Base-by-base conservation (phyloP, 805 yeast genomes). In the Scheffersomyces stipitis region DNA sequence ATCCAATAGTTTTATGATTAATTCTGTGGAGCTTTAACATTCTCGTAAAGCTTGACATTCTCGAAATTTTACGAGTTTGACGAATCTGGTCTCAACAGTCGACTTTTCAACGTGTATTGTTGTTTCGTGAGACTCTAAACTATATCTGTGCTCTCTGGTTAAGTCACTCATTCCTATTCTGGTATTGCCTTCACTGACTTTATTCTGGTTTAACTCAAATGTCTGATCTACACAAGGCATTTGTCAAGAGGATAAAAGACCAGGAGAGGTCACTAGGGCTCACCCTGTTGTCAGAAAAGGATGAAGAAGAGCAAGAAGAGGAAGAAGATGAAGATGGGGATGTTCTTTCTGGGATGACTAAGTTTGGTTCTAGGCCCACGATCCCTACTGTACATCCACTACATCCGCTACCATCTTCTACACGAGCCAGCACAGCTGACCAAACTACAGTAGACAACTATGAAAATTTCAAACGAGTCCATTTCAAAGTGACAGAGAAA, bases 401-500 rank as follows among this genome's bases (percentile, higher is more conserved):
- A n/a, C n/a, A n/a, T n/a, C n/a, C n/a, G n/a, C n/a, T n/a, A n/a
- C n/a, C n/a, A n/a, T 7, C 7, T 7, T 20, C 24, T 7, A 10
- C 24, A 20, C 9, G 10, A 15, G 15, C 15, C 16, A 13, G 16
- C 5, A 13, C 7, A 5, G n/a, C 7, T 8, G 16, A 14, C 4
- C 16, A 29, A n/a, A 18, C 36, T 10, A 30, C 27, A 9, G 26
- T 35, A 30, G 8, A 22, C 16, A 18, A 34, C 20, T 33, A 33
- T 17, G 26, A 31, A 5, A 12, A 32, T 2, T 43, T 45, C 36
- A 53, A 48, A 36, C 12, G 10, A 5, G 31, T 33, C 5, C 29
- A 38, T 14, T 60, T 59, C 30, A 44, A 54, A 2, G 23, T 45
- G 5, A 46, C 36, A n/a, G 59, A 56, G 17, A 33, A 15, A 0